Conservation (phyloP, 352 stramenopile species). For the Phytophthora cryptogea region DNA sequence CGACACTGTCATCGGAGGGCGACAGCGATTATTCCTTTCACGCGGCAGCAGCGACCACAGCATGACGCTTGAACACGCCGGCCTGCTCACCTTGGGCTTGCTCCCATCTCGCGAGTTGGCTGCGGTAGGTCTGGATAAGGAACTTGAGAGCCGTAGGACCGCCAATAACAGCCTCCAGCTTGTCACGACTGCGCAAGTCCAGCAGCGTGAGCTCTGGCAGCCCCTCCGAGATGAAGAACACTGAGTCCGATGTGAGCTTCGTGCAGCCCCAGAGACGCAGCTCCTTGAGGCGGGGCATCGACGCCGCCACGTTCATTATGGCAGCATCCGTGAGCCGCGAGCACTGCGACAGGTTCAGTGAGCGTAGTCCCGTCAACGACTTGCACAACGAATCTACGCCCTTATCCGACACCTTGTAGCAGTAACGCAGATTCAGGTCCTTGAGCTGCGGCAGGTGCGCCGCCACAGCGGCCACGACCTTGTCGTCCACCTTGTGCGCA, state of each 20-base stretch:
- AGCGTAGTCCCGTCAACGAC: constrained; percentile 45
- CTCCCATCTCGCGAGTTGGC: constrained; percentile 71
- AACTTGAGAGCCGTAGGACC: constrained; percentile 76
- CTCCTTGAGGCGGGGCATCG: constrained; percentile 64
- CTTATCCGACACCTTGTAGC: constrained; percentile 84
- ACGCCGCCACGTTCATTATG: constrained; percentile 61
- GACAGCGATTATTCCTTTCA: constrained; percentile 32
- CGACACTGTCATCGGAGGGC: constrained; percentile 17
- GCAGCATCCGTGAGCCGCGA: constrained; percentile 74
- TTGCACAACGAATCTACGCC: constrained; percentile 62
- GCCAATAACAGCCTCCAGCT: constrained; percentile 78
- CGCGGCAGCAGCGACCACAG: constrained; percentile 57
- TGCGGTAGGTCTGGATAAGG: constrained; percentile 77
- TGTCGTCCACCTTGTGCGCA: constrained; percentile 85
- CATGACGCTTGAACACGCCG: constrained; percentile 75
- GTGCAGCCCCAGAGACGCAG: constrained; percentile 82
- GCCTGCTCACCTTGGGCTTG: constrained; percentile 61
- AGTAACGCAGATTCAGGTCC: constrained; percentile 84
- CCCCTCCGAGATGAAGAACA: constrained; percentile 71
- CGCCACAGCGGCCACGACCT: constrained; percentile 64
- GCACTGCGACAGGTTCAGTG: constrained; percentile 86
- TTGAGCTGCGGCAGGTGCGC: constrained; percentile 49
- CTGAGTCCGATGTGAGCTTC: constrained; percentile 75
- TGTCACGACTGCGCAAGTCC: constrained; percentile 81
- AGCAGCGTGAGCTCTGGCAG: constrained; percentile 66